Percentiles rank a stretch among this genome's conserved stretches.
Evolutionary conservation across 805 yeast species (phyloP).

Genomic region (Candida alai): DNA sequence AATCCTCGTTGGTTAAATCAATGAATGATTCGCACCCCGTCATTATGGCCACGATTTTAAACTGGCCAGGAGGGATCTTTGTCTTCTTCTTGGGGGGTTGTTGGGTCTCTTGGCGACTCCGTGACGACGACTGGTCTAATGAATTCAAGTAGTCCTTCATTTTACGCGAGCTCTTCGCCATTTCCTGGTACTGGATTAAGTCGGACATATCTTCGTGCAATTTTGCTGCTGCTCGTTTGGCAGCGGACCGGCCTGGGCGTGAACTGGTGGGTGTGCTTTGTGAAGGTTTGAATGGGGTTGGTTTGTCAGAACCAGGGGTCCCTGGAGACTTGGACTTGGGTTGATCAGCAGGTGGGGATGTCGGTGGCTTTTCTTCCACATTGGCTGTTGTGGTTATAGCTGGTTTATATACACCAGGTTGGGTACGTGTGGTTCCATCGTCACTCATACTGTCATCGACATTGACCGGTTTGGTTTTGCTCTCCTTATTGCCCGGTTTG

Average conservation of each 20-base stretch:
- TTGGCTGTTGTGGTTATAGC: conserved; percentile 2
- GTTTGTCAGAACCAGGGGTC: too few relatives aligned
- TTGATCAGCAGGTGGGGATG: too few relatives aligned
- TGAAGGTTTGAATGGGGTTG: too few relatives aligned
- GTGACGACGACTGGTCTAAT: conserved; percentile 18
- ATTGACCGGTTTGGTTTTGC: conserved; percentile 14
- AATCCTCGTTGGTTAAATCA: conserved; percentile 39
- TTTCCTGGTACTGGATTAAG: conserved; percentile 57
- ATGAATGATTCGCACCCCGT: conserved; percentile 61
- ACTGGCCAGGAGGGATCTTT: conserved; percentile 19
- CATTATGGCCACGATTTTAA: conserved; percentile 46
- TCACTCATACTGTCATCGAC: conserved; percentile 28
- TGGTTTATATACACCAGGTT: background rate
- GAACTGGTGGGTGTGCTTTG: too few relatives aligned
- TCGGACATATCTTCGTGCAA: conserved; percentile 68
- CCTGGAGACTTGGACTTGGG: too few relatives aligned
- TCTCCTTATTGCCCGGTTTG: conserved; percentile 16
- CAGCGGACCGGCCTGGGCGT: conserved; percentile 56
- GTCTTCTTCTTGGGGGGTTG: conserved; percentile 1
- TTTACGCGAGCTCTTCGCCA: conserved; percentile 40
- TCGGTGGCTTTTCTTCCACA: too few relatives aligned
- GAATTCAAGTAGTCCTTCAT: conserved; percentile 36
- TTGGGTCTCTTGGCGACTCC: conserved; percentile 3
- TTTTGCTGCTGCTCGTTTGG: conserved; percentile 59
- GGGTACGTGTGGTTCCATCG: conserved; percentile 16